Evolutionary conservation across 208 protist genomes (phyloP).

Genomic region (Novymonas esmeraldas): DNA sequence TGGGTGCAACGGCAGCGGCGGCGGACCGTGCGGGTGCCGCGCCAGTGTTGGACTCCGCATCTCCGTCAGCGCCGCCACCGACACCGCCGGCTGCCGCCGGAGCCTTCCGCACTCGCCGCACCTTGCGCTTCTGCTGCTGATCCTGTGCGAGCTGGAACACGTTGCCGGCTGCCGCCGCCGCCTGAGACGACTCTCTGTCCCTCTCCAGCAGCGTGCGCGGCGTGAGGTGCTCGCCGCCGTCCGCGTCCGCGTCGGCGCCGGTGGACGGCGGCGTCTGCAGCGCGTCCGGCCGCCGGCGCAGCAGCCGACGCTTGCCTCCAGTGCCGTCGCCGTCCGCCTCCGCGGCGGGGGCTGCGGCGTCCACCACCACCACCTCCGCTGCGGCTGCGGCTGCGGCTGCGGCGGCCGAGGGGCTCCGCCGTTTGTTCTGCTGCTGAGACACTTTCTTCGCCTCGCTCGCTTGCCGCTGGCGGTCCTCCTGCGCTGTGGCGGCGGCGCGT

Average conservation of each 20-base stretch:
- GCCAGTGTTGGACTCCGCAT: too few relatives aligned
- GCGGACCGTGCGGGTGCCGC: not conserved
- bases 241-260: not conserved
- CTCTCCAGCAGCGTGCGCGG: slow-evolving; percentile 19
- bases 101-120: slow-evolving; percentile 16
- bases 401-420: not conserved
- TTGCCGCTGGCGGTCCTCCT: slow-evolving; percentile 32
- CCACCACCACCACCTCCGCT: not conserved
- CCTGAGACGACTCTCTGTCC: slow-evolving; percentile 14
- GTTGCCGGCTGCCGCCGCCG: slow-evolving; percentile 20
- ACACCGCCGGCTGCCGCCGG: not conserved
- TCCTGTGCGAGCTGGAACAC: slow-evolving; percentile 30
- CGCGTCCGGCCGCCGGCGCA: not conserved
- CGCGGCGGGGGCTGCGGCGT: not conserved
- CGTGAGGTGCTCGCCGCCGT: slow-evolving; percentile 9
- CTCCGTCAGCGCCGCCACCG: not conserved
- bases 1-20: not conserved
- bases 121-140: slow-evolving; percentile 26
- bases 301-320: slow-evolving; percentile 2
- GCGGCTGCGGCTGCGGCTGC: not conserved
- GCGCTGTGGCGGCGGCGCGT: slow-evolving; percentile 19
- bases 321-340: not conserved
- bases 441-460: slow-evolving; percentile 9
- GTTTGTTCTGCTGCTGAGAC: not conserved
- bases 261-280: not conserved